A percentile compares a stretch with the other conserved stretches of the same genome.
phyloP scores from a whole-genome alignment of 192 early-diverging fungal species.

The Helicostylum pulchrum region DNA sequence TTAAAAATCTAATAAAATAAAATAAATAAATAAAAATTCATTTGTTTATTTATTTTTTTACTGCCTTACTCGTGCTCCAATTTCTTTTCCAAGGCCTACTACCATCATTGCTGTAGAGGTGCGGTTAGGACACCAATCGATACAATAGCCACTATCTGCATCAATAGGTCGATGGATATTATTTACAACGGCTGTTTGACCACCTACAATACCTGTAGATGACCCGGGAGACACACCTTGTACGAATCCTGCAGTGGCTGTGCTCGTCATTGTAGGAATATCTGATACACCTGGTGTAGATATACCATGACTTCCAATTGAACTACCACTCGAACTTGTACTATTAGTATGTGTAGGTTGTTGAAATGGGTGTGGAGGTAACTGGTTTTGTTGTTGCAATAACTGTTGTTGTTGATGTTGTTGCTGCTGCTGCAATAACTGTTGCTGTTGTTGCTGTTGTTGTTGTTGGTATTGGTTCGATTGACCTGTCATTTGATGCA shows the following conservation, averaged over 20 bases:
- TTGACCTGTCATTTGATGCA: neutral
- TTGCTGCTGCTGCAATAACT: neutral
- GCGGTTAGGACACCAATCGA: constrained; percentile 88
- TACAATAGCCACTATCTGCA: constrained; percentile 73
- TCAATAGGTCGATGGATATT: constrained; percentile 40
- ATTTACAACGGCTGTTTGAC: constrained; percentile 3
- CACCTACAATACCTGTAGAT: constrained; percentile 8
- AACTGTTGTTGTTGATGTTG: constrained; percentile 6
- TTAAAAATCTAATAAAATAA: constrained; percentile 46
- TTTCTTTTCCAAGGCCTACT: constrained; percentile 82
- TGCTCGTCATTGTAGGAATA: neutral
- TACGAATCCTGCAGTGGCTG: neutral
- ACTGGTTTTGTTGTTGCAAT: neutral
- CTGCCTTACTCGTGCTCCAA: constrained; percentile 59
- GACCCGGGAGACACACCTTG: constrained; percentile 18
- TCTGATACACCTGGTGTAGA: constrained; percentile 4
- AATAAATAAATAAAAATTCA: neutral
- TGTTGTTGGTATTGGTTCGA: neutral
- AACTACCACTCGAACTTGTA: constrained; percentile 19
- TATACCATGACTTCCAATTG: constrained; percentile 14
- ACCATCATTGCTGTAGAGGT: constrained; percentile 75
- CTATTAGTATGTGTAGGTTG: constrained; percentile 19
- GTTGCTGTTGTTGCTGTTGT: neutral
- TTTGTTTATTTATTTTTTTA: neutral
- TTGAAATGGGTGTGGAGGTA: neutral